Evolutionary conservation across 2,329 filamentous ascomycete species (phyloP).

Genomic region (Hirsutella rhossiliensis): DNA sequence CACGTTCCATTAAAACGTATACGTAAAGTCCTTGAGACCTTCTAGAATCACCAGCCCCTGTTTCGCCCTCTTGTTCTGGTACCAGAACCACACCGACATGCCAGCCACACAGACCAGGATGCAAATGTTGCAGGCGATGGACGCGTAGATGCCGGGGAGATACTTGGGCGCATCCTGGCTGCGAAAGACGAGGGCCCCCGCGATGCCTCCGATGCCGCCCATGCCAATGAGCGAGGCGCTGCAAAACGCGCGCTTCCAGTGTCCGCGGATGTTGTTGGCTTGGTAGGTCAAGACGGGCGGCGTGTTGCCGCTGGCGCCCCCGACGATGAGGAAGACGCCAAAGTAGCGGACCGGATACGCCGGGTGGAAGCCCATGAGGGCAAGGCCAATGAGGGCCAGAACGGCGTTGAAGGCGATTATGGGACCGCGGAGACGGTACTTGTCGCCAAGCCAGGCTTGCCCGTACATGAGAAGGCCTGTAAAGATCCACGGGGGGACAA

Average conservation of each 20-base stretch:
- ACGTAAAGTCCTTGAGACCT: not conserved
- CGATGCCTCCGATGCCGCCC: constrained; percentile 12
- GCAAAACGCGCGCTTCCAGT: constrained; percentile 12
- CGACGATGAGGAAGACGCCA: constrained; percentile 10
- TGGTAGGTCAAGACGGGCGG: constrained; percentile 8
- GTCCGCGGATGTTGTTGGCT: constrained; percentile 12
- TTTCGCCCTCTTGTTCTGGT: not conserved
- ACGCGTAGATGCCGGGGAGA: not conserved
- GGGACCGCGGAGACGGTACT: constrained; percentile 8
- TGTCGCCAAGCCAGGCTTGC: constrained; percentile 9
- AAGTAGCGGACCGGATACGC: constrained; percentile 9
- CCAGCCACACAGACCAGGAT: not conserved
- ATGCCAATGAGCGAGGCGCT: constrained; percentile 8
- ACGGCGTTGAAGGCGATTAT: constrained; percentile 8
- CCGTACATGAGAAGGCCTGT: constrained; percentile 9
- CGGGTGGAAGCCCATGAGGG: constrained; percentile 5
- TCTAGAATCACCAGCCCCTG: not conserved
- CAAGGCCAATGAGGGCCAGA: constrained; percentile 6
- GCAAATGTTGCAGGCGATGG: not conserved
- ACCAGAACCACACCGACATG: not conserved
- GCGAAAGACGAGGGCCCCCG: constrained; percentile 8
- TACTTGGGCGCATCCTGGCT: constrained; percentile 4
- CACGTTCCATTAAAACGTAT: no score
- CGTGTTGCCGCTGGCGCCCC: constrained; percentile 7
- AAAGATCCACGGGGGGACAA: constrained; percentile 12